Base-by-base conservation (phyloP, 192 early-diverging fungal genomes). In the Coemansia sp. region DNA sequence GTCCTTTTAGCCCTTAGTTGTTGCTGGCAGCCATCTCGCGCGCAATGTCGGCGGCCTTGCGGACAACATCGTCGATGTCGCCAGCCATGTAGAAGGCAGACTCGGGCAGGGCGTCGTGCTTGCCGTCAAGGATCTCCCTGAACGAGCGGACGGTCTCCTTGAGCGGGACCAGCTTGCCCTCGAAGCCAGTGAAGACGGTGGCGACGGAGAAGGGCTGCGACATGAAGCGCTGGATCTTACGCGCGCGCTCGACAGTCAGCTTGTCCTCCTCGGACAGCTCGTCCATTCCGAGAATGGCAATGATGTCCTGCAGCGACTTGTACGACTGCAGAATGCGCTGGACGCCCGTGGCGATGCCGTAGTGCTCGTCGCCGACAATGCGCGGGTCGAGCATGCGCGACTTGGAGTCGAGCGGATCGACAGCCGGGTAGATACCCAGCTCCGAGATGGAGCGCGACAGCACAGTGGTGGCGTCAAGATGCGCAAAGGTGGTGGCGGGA, bases 221-320 rank as follows among this genome's bases (percentile, higher is more conserved):
- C 94, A 97, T 95, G 89, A 97, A 97, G 81, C 90, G 87, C 89
- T 96, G 94, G 82, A 97, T 96, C 89, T 97, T 97, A 92, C 95
- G 93, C 57, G 95, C 95, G 86, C 95, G 94, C 87, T 96, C 92
- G 83, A 97, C 95, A 65, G 91, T 93, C 59, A 94, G 85, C 91
- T 97, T 97, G 85, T 97, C 95, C 76, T 97, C 94, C 76, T 97
- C 95, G 37, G 95, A 97, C 83, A 97, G 83, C 87, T 97, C 95
- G 81, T 97, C 95, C 94, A 97, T 97, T 91, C 93, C 93, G 62
- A 97, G 83, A 92, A 97, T 96, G 84, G 95, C 94, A 89, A 97
- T 97, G 74, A 97, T 97, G 87, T 97, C 95, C 83, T 97, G 95
- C 62, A 97, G 91, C 61, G 93, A 95, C 90, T 97, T 97, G 89